A percentile compares a stretch with the other conserved stretches of the same genome.
Conservation (phyloP, 495 filamentous ascomycete genomes). For the Penicillium cataractarum region DNA sequence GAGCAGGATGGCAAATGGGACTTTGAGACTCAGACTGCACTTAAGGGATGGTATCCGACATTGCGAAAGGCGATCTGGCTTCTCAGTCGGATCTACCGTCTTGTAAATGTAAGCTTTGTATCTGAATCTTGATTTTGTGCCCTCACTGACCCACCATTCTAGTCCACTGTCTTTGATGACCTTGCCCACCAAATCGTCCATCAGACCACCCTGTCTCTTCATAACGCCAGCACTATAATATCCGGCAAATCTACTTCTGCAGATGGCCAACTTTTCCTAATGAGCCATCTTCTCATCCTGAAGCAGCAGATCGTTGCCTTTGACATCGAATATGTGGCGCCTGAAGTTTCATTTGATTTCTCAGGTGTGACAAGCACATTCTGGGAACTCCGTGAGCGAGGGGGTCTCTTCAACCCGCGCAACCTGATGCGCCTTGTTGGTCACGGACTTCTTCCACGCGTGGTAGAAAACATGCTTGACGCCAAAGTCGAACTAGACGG, state of each 20-base stretch:
- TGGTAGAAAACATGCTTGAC: constrained; percentile 72
- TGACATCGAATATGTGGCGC: constrained; percentile 85
- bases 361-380: constrained; percentile 78
- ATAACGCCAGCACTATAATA: constrained; percentile 54
- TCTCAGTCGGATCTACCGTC: constrained; percentile 79
- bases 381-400: constrained; percentile 70
- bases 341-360: constrained; percentile 76
- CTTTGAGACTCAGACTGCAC: constrained; percentile 54
- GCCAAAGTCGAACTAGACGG: constrained; percentile 83
- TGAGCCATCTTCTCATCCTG: constrained; percentile 87
- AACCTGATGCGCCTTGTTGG: constrained; percentile 63
- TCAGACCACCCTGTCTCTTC: constrained; percentile 69
- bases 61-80: constrained; percentile 80
- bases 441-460: constrained; percentile 60
- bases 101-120: constrained; percentile 62
- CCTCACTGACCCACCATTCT: constrained; percentile 24
- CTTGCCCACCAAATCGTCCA: constrained; percentile 78
- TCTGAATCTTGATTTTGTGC: background rate
- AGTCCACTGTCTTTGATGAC: constrained; percentile 76
- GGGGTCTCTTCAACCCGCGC: constrained; percentile 69
- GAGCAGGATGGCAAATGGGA: constrained; percentile 55
- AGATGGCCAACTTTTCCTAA: constrained; percentile 82
- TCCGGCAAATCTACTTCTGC: constrained; percentile 56
- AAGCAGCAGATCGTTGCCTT: constrained; percentile 92
- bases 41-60: constrained; percentile 66